Base-by-base conservation (phyloP, 140 eudicot species). In the Flaveria floridana region DNA sequence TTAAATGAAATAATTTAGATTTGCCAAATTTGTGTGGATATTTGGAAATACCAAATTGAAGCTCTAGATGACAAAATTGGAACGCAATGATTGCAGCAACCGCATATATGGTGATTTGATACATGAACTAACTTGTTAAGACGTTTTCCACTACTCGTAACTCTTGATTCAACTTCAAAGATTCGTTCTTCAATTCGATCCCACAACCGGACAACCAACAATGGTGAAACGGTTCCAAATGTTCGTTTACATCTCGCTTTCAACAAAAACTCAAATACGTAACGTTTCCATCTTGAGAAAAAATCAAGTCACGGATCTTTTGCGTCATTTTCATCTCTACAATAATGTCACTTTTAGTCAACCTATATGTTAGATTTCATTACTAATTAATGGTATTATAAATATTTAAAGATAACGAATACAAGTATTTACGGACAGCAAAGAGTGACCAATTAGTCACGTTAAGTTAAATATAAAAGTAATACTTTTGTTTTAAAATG, bases 311-410 rank as follows among this genome's bases (percentile, higher is more conserved):
- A 26, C 41, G 65, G n/a, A 10, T 58, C 65, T 58, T 58, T 25
- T 62, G 19, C 3, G 42, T 62, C 44, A 62, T 26, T 62, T 62
- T 25, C 42, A 12, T 62, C 44, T 25, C 44, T 14, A 62, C 44
- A 62, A 26, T 13, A 11, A 34, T 58, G 41, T 61, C 66, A 25
- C 42, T 61, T 20, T 61, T 61, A 61, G 19, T 61, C 66, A 3
- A 61, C 18, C 66, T 21, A 25, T 14, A 61, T 25, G 20, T 61
- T 61, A 61, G 67, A 61, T 61, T 61, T 14, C 14, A 61, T 61
- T 61, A 13, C 67, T 61, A 23, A 13, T 25, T 3, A 26, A 23
- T 21, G 4, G 4, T 18, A 21, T 58, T 2, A 8, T 23, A 59
- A 3, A 59, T 6, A 23, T 23, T 0, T 59, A 61, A 12, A 13